A percentile compares a stretch with the other conserved stretches of the same genome.
phyloP scores from a whole-genome alignment of 192 early-diverging fungal species.

The Gorgonomyces haynaldii region DNA sequence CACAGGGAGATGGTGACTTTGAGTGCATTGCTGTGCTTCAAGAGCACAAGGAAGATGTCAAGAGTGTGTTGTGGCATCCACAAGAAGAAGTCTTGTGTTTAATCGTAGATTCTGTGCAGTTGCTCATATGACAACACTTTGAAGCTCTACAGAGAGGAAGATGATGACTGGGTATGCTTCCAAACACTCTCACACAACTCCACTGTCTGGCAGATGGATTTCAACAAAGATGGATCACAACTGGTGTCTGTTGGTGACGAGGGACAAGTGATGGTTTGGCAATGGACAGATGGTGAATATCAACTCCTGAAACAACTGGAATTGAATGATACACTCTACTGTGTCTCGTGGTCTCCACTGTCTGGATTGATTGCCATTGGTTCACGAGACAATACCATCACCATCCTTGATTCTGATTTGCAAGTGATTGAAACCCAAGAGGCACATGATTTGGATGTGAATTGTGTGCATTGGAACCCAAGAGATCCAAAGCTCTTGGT shows the following conservation, averaged over 20 bases:
- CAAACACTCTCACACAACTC: constrained; percentile 79
- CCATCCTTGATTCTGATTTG: constrained; percentile 47
- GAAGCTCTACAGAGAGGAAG: constrained; percentile 85
- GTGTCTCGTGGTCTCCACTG: constrained; percentile 78
- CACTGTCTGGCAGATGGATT: constrained; percentile 91
- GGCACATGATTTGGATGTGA: no score
- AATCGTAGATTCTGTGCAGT: constrained; percentile 54
- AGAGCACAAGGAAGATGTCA: constrained; percentile 95
- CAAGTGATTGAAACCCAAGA: no score
- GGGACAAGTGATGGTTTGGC: constrained; percentile 72
- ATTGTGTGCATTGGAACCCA: no score
- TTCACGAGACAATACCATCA: constrained; percentile 71
- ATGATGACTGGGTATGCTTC: constrained; percentile 92
- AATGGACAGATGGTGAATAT: constrained; percentile 9
- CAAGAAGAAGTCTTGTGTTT: constrained; percentile 45
- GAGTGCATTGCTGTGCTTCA: constrained; percentile 89
- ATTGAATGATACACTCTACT: constrained; percentile 77
- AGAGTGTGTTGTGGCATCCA: constrained; percentile 89
- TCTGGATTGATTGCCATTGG: constrained; percentile 66
- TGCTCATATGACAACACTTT: constrained; percentile 92
- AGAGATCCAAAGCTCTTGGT: no score
- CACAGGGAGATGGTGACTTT: constrained; percentile 78
- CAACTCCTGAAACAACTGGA: constrained; percentile 22
- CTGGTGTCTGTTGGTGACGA: constrained; percentile 75
- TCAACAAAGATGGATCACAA: constrained; percentile 39